Evolutionary conservation across 192 early-diverging fungal species (phyloP), one percentile per base, ranked within the genome.

Genomic region (Martensiomyces pterosporus): DNA sequence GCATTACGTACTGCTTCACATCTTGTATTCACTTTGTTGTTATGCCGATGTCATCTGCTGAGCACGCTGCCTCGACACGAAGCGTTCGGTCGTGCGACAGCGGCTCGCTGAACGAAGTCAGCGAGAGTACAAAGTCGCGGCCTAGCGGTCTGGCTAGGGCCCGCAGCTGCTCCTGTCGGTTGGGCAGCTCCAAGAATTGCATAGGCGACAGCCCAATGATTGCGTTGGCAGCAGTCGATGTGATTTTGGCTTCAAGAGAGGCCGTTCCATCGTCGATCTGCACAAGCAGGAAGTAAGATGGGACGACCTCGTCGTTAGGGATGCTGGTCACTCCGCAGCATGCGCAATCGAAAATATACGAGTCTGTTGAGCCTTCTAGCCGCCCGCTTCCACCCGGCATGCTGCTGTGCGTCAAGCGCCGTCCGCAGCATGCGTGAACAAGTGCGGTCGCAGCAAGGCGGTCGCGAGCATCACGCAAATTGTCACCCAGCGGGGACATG

Each of bases 391-490:
- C 12, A 42, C 32, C n/a, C 1, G 38, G 27, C 19, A 6, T 26
- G 24, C 24, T 46, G 14, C 38, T 21, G 27, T 47, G 36, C 17
- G 38, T 25, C 12, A 60, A 43, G 9, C 19, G 52, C 10, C 52
- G 43, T 21, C 41, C 26, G 15, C 68, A 72, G 22, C 23, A 5
- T 0, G 52, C 14, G 12, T 72, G 68, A 3, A 60, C 52, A 17
- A 72, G 61, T 34, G 38, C 45, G 2, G 68, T 72, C n/a, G 68
- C 61, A 1, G 26, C n/a, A 12, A 55, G 10, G 7, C 40, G 39
- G 38, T 72, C 68, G 47, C 68, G 68, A 6, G 61, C 43, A 39
- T 72, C 68, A 26, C 64, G 36, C 5, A 67, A 24, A 18, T 53
- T 15, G 3, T 24, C 25, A 7, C 45, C 43, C 12, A 43, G 41